Conservation (phyloP, 1,284 basidiomycete species). For the Rhodotorula sp. region DNA sequence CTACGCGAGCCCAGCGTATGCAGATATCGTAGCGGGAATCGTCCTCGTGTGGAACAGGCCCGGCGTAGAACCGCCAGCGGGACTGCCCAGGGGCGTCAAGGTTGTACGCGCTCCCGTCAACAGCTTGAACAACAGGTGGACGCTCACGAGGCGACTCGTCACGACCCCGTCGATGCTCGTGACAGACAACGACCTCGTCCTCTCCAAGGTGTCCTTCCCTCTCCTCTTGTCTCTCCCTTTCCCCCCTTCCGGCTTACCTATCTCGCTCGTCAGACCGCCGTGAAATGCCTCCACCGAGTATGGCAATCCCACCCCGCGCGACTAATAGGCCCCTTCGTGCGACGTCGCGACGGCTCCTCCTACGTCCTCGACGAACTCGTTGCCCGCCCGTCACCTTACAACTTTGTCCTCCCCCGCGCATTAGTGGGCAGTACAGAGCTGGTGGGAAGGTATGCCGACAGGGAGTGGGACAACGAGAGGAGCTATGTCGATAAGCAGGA, state of each 20-base stretch:
- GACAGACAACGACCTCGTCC: constrained; percentile 12
- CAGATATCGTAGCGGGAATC: neutral
- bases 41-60: constrained; percentile 19
- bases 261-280: neutral
- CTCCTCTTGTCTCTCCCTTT: neutral
- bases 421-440: neutral
- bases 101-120: constrained; percentile 1
- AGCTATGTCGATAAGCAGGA: constrained; percentile 4
- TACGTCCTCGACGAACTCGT: constrained; percentile 9
- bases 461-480: neutral
- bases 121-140: constrained; percentile 17
- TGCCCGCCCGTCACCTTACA: neutral
- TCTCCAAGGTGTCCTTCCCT: neutral
- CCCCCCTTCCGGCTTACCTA: neutral
- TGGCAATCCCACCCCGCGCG: constrained; percentile 1
- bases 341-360: neutral
- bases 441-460: neutral
- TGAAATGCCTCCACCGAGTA: constrained; percentile 4
- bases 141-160: neutral
- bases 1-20: constrained; percentile 1
- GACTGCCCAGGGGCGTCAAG: constrained; percentile 1
- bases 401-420: neutral
- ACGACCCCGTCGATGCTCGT: neutral
- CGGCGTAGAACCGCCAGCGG: neutral
- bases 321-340: constrained; percentile 5